Percentiles rank a stretch among this genome's conserved stretches.
phyloP scores from a whole-genome alignment of 2,329 filamentous ascomycete species.

The Nemania diffusa region DNA sequence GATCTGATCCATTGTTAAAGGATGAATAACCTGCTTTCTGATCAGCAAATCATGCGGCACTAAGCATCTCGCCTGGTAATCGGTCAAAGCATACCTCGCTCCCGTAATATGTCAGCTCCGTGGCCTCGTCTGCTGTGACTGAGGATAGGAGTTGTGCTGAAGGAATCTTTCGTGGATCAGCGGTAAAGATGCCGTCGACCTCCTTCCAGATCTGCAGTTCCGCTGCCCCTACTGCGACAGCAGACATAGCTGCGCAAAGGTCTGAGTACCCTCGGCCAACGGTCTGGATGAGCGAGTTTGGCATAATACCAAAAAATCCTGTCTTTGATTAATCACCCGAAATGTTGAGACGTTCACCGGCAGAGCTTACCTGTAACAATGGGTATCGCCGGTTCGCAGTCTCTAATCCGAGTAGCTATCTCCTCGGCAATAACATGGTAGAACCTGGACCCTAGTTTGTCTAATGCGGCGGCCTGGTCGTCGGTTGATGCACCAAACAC shows the following conservation, averaged over 20 bases:
- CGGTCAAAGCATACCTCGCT: slow-evolving; percentile 57
- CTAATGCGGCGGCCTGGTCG: slow-evolving; percentile 42
- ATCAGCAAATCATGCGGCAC: slow-evolving; percentile 31
- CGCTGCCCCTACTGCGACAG: slow-evolving; percentile 69
- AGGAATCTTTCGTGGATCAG: slow-evolving; percentile 82
- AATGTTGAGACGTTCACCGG: background rate
- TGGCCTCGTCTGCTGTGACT: slow-evolving; percentile 80
- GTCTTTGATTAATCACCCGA: slow-evolving; percentile 49
- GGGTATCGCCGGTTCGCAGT: slow-evolving; percentile 43
- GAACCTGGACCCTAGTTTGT: slow-evolving; percentile 43
- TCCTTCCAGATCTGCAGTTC: slow-evolving; percentile 81
- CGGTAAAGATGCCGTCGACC: slow-evolving; percentile 78
- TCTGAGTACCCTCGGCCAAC: slow-evolving; percentile 78
- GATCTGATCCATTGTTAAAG: slow-evolving; percentile 82
- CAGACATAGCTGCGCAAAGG: slow-evolving; percentile 74
- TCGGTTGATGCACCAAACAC: slow-evolving; percentile 43
- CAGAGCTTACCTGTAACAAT: slow-evolving; percentile 44
- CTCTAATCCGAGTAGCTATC: slow-evolving; percentile 42
- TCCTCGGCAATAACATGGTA: slow-evolving; percentile 44
- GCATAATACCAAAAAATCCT: slow-evolving; percentile 76
- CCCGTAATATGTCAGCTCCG: slow-evolving; percentile 77
- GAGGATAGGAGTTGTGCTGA: slow-evolving; percentile 75
- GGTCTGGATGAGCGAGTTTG: slow-evolving; percentile 71
- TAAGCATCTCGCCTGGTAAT: background rate
- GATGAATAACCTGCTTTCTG: slow-evolving; percentile 73